Evolutionary conservation across 1,139 yeast species (phyloP).

Genomic region (Candida tetrigidarum): DNA sequence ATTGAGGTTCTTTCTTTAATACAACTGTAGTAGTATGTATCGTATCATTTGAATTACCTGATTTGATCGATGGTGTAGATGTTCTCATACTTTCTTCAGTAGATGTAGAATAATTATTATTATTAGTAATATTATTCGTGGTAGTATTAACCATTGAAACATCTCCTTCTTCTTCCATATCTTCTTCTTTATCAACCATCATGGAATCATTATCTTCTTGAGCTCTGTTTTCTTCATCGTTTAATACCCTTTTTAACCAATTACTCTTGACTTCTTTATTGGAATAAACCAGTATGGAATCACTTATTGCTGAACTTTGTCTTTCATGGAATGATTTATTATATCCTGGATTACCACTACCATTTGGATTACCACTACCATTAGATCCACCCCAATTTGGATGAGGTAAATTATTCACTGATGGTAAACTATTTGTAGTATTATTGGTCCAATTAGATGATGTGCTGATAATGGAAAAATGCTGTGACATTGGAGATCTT

Average conservation of each 20-base stretch:
- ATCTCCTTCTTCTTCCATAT: constrained; percentile 4
- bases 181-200: constrained; percentile 9
- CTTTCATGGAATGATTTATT: constrained; percentile 6
- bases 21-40: constrained; percentile 3
- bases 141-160: background rate
- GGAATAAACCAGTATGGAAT: constrained; percentile 7
- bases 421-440: constrained; percentile 12
- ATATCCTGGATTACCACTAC: background rate
- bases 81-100: constrained; percentile 2
- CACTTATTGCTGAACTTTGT: constrained; percentile 8
- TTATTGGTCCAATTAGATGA: constrained; percentile 10
- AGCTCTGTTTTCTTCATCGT: constrained; percentile 13
- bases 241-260: constrained; percentile 22
- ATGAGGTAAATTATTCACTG: constrained; percentile 13
- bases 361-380: background rate
- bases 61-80: constrained; percentile 6
- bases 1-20: constrained; percentile 4
- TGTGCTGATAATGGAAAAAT: constrained; percentile 11
- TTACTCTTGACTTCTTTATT: constrained; percentile 12
- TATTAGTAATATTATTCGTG: background rate
- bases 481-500: constrained; percentile 16
- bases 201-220: constrained; percentile 7
- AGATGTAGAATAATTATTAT: constrained; percentile 4
- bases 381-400: constrained; percentile 7
- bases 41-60: constrained; percentile 6